Evolutionary conservation across 169 alveolate genomes (phyloP).

Genomic region (Plasmodium vinckei): DNA sequence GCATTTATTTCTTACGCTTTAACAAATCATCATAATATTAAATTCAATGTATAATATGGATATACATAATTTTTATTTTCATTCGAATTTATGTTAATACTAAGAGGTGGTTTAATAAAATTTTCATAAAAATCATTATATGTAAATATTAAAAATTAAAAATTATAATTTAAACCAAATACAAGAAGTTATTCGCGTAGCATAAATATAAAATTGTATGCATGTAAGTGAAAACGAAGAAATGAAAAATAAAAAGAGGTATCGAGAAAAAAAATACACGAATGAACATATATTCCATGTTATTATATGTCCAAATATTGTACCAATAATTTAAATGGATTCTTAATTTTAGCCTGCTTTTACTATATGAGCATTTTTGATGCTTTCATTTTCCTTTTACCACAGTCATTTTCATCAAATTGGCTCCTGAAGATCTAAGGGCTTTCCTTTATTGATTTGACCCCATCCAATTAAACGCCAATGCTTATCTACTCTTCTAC

Average conservation of each 20-base stretch:
- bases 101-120: constrained; percentile 19
- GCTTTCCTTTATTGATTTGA: constrained; percentile 91
- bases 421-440: constrained; percentile 83
- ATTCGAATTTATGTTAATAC: not conserved
- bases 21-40: constrained; percentile 25
- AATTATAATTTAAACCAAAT: constrained; percentile 51
- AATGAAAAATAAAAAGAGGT: too few species aligned
- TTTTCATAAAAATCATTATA: constrained; percentile 66
- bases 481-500: constrained; percentile 97
- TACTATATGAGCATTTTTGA: not conserved
- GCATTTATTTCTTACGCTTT: constrained; percentile 12
- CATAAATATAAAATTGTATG: not conserved
- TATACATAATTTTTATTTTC: constrained; percentile 15
- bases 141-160: constrained; percentile 39
- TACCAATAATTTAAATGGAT: too few species aligned
- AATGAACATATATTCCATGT: constrained; percentile 7
- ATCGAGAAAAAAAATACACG: not conserved
- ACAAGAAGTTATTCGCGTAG: not conserved
- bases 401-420: constrained; percentile 8
- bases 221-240: not conserved
- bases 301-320: not conserved
- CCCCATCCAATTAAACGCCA: constrained; percentile 99
- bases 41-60: not conserved
- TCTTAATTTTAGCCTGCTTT: too few species aligned
- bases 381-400: constrained; percentile 2